Conservation (phyloP, 306 rosid species). For the Dicorynia guianensis region DNA sequence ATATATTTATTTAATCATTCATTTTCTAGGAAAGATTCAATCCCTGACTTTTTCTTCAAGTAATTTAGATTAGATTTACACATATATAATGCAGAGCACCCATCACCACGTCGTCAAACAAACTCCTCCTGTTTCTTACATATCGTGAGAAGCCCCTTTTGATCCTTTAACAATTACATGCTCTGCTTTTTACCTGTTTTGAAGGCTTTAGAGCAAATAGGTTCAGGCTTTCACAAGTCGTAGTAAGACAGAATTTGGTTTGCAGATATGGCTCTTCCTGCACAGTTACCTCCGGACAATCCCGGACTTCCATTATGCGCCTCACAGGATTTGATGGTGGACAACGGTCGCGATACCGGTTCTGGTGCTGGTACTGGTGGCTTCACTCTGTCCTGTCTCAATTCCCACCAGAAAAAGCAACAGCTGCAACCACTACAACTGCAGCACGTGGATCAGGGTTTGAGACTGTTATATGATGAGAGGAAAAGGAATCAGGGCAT, state of each 20-base stretch:
- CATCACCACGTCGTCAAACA: constrained; percentile 9
- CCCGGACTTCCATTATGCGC: constrained; percentile 49
- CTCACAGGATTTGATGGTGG: constrained; percentile 43
- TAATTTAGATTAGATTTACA: not conserved
- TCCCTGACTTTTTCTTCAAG: not conserved
- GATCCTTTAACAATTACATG: not conserved
- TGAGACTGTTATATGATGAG: constrained; percentile 30
- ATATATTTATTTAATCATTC: not conserved
- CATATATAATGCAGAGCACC: not conserved
- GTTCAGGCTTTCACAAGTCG: not conserved
- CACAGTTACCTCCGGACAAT: constrained; percentile 55
- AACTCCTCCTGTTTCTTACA: not conserved
- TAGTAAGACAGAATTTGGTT: not conserved
- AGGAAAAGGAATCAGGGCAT: constrained; percentile 35
- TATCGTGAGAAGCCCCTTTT: constrained; percentile 3
- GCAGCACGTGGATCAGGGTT: constrained; percentile 27
- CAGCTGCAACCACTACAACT: not conserved
- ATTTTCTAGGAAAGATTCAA: too few relatives aligned
- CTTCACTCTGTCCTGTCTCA: constrained; percentile 41
- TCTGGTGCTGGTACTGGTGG: constrained; percentile 30
- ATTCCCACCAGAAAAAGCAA: constrained; percentile 35
- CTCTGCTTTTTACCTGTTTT: not conserved
- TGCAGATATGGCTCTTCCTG: constrained; percentile 65
- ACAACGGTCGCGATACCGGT: too few relatives aligned
- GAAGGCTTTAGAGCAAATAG: not conserved